A percentile compares a stretch with the other conserved stretches of the same genome.
Conservation (phyloP, 176 grass and related monocot species). For the maize (Zea mays) region Zm-B73-REFERENCE-NAM-5.0 NC_050096.1:53905001-53905500, state of each 20-base stretch:
- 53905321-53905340: slow-evolving; percentile 74
- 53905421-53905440: slow-evolving; percentile 67
- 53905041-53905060: slow-evolving; percentile 57
- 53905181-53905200: slow-evolving; percentile 80
- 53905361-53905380: slow-evolving; percentile 39
- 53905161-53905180: slow-evolving; percentile 90
- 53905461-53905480: slow-evolving; percentile 84
- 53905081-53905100: slow-evolving; percentile 18
- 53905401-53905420: slow-evolving; percentile 69
- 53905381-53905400: slow-evolving; percentile 39
- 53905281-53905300: slow-evolving; percentile 90
- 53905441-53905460: slow-evolving; percentile 81
- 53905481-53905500: slow-evolving; percentile 85
- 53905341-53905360: slow-evolving; percentile 20
- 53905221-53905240: slow-evolving; percentile 89
- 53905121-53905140: slow-evolving; percentile 21
- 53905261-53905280: slow-evolving; percentile 97
- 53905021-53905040: slow-evolving; percentile 57
- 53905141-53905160: slow-evolving; percentile 51
- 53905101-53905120: slow-evolving; percentile 16
- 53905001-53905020: slow-evolving; percentile 53
- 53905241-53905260: slow-evolving; percentile 86
- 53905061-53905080: slow-evolving; percentile 15
- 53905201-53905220: slow-evolving; percentile 94
- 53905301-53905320: slow-evolving; percentile 83